A percentile compares a stretch with the other conserved stretches of the same genome.
Evolutionary conservation across 352 stramenopile species (phyloP).

Genomic region (Pythium insidiosum): DNA sequence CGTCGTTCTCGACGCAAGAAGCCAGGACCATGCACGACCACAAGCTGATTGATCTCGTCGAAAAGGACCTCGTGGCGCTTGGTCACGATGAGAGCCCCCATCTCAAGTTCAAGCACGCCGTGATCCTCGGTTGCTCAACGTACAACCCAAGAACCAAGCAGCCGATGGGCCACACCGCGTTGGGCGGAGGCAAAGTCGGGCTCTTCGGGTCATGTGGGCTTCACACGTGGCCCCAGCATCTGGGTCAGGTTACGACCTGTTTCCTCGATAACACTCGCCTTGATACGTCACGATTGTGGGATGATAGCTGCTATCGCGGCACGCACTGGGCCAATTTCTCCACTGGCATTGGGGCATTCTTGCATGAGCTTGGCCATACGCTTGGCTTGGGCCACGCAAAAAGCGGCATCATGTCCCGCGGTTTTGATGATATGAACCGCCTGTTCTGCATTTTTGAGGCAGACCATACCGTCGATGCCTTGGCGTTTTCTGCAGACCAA

Average conservation of each 20-base stretch:
- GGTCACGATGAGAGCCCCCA: too few relatives aligned
- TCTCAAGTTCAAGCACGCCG: slow-evolving; percentile 50
- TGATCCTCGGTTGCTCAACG: slow-evolving; percentile 61
- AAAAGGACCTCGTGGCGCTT: slow-evolving; percentile 19
- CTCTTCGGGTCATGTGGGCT: slow-evolving; percentile 66
- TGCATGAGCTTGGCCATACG: slow-evolving; percentile 59
- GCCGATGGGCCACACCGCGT: slow-evolving; percentile 44
- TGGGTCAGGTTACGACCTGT: slow-evolving; percentile 36
- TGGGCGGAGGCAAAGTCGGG: slow-evolving; percentile 44
- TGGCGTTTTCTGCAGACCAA: slow-evolving; percentile 16
- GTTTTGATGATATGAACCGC: slow-evolving; percentile 71
- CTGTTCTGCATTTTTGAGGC: slow-evolving; percentile 33
- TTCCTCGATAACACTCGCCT: slow-evolving; percentile 52
- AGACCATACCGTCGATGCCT: slow-evolving; percentile 8
- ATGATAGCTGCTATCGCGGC: slow-evolving; percentile 51
- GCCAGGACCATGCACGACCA: slow-evolving; percentile 46
- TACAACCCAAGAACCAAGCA: slow-evolving; percentile 44
- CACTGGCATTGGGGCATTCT: slow-evolving; percentile 51
- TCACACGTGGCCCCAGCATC: slow-evolving; percentile 43
- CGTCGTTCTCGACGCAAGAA: slow-evolving; percentile 42
- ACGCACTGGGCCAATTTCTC: slow-evolving; percentile 62
- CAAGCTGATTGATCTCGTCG: slow-evolving; percentile 56
- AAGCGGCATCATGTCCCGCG: slow-evolving; percentile 55
- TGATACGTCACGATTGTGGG: slow-evolving; percentile 32
- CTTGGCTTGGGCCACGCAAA: slow-evolving; percentile 47